phyloP scores from a whole-genome alignment of 257 asterid species.

The Solanum tarapatanum region DNA sequence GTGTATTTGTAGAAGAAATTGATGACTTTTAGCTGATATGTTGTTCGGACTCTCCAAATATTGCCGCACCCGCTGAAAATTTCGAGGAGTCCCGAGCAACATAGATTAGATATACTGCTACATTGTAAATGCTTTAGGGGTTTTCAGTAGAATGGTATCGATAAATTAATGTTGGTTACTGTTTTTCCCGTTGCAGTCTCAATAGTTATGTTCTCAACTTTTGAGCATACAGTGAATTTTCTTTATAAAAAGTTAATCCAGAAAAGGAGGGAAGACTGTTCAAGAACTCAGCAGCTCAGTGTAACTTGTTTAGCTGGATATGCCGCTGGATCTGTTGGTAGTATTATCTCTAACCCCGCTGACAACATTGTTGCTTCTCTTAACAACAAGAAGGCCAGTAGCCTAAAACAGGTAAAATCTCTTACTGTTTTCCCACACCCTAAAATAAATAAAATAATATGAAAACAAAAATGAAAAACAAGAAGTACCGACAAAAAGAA shows the following conservation, averaged over 20 bases:
- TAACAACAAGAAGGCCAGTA: constrained; percentile 16
- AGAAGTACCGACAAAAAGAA: not conserved
- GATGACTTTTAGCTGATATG: not conserved
- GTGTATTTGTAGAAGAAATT: not conserved
- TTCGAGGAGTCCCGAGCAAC: not conserved
- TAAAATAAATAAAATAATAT: not conserved
- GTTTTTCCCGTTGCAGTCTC: constrained; percentile 19
- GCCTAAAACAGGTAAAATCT: constrained; percentile 19
- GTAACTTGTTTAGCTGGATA: constrained; percentile 42
- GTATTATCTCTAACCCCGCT: constrained; percentile 33
- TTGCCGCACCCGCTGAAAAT: not conserved
- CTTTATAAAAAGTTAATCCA: constrained; percentile 21
- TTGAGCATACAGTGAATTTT: constrained; percentile 31
- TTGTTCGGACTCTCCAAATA: not conserved
- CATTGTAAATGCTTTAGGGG: not conserved
- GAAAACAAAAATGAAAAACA: not conserved
- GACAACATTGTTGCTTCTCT: constrained; percentile 33
- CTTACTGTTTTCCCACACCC: not conserved
- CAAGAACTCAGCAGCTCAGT: constrained; percentile 31
- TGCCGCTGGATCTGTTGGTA: constrained; percentile 37
- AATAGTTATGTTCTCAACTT: constrained; percentile 39
- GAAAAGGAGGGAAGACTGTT: constrained; percentile 29
- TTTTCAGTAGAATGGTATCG: not conserved
- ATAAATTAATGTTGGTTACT: not conserved
- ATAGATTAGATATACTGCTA: not conserved